These are phyloP conservation scores for Phytophthora rubi DNA, from an alignment of 352 stramenopile species.

Conservation along the genomic window DNA sequence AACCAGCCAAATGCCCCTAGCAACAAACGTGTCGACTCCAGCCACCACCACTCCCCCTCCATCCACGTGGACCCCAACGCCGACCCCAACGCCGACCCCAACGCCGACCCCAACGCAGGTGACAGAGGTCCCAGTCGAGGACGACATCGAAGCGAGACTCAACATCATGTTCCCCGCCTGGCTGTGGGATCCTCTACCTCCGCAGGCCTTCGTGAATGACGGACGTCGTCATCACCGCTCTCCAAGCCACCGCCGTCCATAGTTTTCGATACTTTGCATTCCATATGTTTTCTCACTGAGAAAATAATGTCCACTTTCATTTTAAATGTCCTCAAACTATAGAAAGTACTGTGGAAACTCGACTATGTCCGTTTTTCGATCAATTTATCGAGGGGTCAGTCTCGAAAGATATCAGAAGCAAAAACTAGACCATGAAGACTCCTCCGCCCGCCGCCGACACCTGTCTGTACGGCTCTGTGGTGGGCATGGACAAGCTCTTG, in stretches of 20 bases:
- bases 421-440: conserved; percentile 29
- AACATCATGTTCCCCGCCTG: conserved; percentile 26
- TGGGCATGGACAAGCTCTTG: conserved; percentile 40
- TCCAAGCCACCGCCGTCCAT: not conserved
- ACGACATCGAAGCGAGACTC: conserved; percentile 11
- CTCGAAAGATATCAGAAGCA: conserved; percentile 2
- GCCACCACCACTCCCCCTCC: not conserved
- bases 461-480: conserved; percentile 53
- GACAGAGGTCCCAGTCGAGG: conserved; percentile 1
- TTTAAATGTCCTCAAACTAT: not conserved
- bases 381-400: not conserved
- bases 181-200: conserved; percentile 14
- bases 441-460: conserved; percentile 25
- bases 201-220: conserved; percentile 17
- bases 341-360: not conserved
- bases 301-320: conserved; percentile 7
- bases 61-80: conserved; percentile 10
- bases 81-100: conserved; percentile 2
- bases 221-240: not conserved
- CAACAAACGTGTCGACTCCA: not conserved
- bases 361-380: not conserved
- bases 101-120: not conserved
- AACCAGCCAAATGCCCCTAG: conserved; percentile 9
- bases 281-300: not conserved
- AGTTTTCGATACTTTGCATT: not conserved